Evolutionary conservation across 352 stramenopile genomes (phyloP), one percentile per base, ranked within the genome.

Genomic region (Phytophthora citricola): DNA sequence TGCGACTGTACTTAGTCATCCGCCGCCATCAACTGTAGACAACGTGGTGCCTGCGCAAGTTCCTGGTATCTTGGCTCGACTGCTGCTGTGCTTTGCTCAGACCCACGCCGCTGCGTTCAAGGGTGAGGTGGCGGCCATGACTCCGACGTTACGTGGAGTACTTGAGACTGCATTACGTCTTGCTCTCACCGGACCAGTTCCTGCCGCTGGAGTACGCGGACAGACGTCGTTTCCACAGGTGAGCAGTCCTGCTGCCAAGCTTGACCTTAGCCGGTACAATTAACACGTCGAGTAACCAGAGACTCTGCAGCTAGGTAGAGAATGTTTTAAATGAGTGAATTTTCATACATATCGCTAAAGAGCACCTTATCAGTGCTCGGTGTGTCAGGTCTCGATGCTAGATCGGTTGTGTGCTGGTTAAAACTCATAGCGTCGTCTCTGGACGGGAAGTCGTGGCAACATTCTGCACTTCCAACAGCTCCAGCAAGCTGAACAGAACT

Each of bases 31-130:
- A 54, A 38, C 32, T 46, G 14, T 31, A 34, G 61, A 72, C 7
- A 65, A 63, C 29, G 36, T 39, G 24, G 59, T 69, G 15, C 27
- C 55, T 31, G 34, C 46, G 4, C 72, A 81, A 60, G 59, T 71
- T 14, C 47, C 67, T 3, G 47, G 39, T 5, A 66, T 76, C 12
- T 27, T 90, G 24, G 68, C 72, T 1, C 68, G 77, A 31, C 43
- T 88, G 31, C 64, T 90, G 24, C 43, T 90, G 20, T 74, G 67
- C 31, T 85, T 87, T 60, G 79, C 81, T 5, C 81, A 89, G 59
- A 85, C 75, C 5, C 72, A 82, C 9, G 64, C 75, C 1, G 45
- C 49, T 32, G 81, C 73, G 31, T 90, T 90, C 46, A 90, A 89
- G 58, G 66, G 85, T 26, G 68, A 56, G 4, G 79, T 88, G 20